Evolutionary conservation across 371 early-diverging fungal species (phyloP).

Genomic region (Mortierella sp.): DNA sequence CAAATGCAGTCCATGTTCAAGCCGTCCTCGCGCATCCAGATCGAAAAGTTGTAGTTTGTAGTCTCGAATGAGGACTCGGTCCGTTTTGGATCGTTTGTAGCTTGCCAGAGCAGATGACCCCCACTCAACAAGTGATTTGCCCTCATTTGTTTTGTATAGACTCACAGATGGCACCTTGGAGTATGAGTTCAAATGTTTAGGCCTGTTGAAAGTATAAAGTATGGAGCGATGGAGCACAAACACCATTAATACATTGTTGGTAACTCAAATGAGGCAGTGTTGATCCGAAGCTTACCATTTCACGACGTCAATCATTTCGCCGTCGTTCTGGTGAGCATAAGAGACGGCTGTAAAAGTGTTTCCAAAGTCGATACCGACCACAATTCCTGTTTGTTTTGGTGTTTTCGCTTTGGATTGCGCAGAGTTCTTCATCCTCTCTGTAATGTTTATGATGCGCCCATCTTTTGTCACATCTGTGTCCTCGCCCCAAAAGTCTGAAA

Average conservation of each 20-base stretch:
- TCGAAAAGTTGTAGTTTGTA: constrained; percentile 53
- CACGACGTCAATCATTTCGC: constrained; percentile 55
- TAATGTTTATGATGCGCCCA: constrained; percentile 19
- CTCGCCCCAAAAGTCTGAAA: constrained; percentile 51
- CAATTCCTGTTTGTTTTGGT: constrained; percentile 33
- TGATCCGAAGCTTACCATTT: constrained; percentile 28
- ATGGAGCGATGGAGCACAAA: background rate
- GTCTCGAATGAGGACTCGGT: constrained; percentile 36
- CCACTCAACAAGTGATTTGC: constrained; percentile 41
- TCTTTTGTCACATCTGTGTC: constrained; percentile 49
- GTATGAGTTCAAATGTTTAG: constrained; percentile 52
- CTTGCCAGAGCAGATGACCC: constrained; percentile 41
- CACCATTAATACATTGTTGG: background rate
- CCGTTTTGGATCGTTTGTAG: constrained; percentile 43
- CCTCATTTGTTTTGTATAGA: constrained; percentile 42
- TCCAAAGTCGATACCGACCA: constrained; percentile 55
- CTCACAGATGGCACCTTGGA: constrained; percentile 53
- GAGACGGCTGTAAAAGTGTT: constrained; percentile 55
- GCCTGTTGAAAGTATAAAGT: constrained; percentile 17
- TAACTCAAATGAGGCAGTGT: background rate
- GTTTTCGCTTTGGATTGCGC: background rate
- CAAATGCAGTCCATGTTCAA: constrained; percentile 40
- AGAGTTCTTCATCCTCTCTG: constrained; percentile 1
- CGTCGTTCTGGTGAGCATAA: constrained; percentile 50
- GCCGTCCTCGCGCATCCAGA: constrained; percentile 40